Percentiles rank a stretch among this genome's conserved stretches.
These are phyloP conservation scores for Stagonosporopsis tanaceti DNA, from an alignment of 2,329 filamentous ascomycete genomes.

Conservation along the genomic window DNA sequence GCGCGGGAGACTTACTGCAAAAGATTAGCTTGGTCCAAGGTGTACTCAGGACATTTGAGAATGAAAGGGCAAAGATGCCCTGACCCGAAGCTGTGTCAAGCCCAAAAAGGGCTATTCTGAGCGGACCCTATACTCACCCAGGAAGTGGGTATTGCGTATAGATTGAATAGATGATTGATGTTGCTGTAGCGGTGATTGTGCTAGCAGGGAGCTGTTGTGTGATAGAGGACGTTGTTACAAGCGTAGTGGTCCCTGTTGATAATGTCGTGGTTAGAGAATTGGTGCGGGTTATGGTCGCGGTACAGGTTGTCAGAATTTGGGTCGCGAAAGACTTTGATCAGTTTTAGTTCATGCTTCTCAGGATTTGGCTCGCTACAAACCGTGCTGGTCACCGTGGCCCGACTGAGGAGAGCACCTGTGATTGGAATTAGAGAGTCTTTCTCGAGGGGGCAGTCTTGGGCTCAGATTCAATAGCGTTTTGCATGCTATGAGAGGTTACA, in stretches of 20 bases:
- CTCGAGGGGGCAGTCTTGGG: neutral
- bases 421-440: neutral
- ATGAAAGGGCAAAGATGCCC: neutral
- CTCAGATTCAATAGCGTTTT: neutral
- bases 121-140: neutral
- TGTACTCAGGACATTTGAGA: neutral
- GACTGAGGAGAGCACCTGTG: neutral
- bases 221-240: neutral
- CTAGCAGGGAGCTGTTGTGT: neutral
- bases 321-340: neutral
- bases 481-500: neutral
- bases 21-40: neutral
- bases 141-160: slow-evolving; percentile 2
- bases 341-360: neutral
- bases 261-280: neutral
- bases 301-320: neutral
- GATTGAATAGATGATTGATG: neutral
- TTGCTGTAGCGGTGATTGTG: neutral
- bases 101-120: neutral
- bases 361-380: neutral
- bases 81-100: neutral
- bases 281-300: neutral
- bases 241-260: neutral
- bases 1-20: neutral
- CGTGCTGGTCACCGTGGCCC: neutral